Evolutionary conservation across 257 asterid genomes (phyloP).

Genomic region (Paraleonurus japonicus): DNA sequence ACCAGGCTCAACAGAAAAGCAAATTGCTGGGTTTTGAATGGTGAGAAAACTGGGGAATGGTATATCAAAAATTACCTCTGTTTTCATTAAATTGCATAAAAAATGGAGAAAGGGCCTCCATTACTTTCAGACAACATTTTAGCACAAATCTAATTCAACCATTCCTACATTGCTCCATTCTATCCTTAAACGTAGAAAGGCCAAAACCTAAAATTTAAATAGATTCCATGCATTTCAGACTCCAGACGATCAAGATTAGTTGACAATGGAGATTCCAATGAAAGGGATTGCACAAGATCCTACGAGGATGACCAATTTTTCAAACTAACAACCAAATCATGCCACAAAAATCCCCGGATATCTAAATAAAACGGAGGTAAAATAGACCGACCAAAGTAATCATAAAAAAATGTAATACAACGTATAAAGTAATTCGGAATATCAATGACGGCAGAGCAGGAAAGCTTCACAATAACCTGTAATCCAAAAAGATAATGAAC

Average conservation of each 20-base stretch:
- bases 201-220: neutral
- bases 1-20: constrained; percentile 53
- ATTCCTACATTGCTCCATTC: neutral
- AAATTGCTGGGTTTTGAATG: constrained; percentile 30
- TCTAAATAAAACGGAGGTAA: neutral
- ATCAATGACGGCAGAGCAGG: constrained; percentile 29
- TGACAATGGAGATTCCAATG: neutral
- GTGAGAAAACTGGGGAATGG: constrained; percentile 2
- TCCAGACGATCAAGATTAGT: neutral
- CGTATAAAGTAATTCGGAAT: constrained; percentile 15
- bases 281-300: neutral
- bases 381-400: constrained; percentile 12
- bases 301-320: neutral
- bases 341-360: neutral
- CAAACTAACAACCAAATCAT: neutral
- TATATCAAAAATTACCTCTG: neutral
- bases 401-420: constrained; percentile 1
- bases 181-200: neutral
- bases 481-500: constrained; percentile 6
- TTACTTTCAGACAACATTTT: neutral
- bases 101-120: neutral
- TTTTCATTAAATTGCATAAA: neutral
- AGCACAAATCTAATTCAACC: neutral
- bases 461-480: constrained; percentile 30
- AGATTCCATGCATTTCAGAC: neutral